Evolutionary conservation across 108 stramenopile species (phyloP), one percentile per base, ranked within the genome.

Genomic region (Parmales sp.): DNA sequence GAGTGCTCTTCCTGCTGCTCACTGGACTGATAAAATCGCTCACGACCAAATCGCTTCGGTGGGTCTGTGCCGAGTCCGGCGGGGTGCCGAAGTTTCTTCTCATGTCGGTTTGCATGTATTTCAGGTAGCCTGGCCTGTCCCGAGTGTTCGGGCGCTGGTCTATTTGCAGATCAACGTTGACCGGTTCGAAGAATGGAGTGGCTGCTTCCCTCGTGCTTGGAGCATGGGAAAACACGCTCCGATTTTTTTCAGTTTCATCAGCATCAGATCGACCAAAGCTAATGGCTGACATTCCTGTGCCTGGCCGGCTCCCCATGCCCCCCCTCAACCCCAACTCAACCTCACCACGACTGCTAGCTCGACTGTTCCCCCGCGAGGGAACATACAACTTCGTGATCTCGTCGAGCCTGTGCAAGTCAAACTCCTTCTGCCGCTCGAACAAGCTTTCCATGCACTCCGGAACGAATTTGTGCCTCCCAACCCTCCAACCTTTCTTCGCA

Each of bases 401-500:
- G 31, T 60, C 54, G n/a, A 60, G 54, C 31, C 54, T 20, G 54
- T 60, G 54, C 28, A 60, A 34, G 0, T 60, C 54, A 31, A 60
- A 60, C 16, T 60, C 54, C 26, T 60, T 60, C 54, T 60, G 54
- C n/a, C 9, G 4, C 0, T 60, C 36, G 26, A 60, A 60, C 31
- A 60, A 34, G 5, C 11, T 19, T 3, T 60, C 28, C 54, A 60
- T 60, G 54, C 54, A 60, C 54, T 60, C 54, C 20, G 54, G 54
- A 28, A 60, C 54, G 54, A 60, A 60, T 7, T 28, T 28, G 54
- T 60, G 54, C 54, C 54, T 60, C 20, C 54, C 54, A 11, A 60
- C 54, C 54, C 54, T 60, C 54, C 54, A 60, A 5, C 54, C 54
- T 34, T 60, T 60, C 54, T 60, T 60, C 54, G 36, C 54, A 13